Conservation (phyloP, 2,329 filamentous ascomycete genomes). For the Paecilomyces variotii region DNA sequence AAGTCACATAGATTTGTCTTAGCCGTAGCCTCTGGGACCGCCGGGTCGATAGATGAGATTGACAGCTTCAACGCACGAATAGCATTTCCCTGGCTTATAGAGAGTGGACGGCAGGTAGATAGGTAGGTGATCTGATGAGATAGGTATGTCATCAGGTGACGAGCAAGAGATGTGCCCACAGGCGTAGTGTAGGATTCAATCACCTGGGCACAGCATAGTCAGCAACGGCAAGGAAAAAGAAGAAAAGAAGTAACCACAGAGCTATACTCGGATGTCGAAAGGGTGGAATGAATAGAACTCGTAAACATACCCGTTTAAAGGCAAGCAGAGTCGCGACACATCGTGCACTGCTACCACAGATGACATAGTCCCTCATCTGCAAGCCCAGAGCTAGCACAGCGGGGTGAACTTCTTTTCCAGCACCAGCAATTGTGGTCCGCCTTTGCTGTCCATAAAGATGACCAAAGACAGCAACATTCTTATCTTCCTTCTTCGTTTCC, state of each 20-base stretch:
- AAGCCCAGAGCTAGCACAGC: constrained; percentile 77
- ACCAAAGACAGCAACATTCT: constrained; percentile 68
- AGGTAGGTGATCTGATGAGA: constrained; percentile 95
- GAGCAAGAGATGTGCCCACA: constrained; percentile 70
- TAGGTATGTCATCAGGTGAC: constrained; percentile 86
- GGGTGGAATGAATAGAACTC: neutral
- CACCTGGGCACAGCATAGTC: constrained; percentile 49
- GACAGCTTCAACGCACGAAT: constrained; percentile 91
- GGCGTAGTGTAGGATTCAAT: constrained; percentile 91
- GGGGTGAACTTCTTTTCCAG: constrained; percentile 70
- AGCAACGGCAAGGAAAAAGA: neutral
- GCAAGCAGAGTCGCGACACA: constrained; percentile 80
- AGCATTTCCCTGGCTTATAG: constrained; percentile 93
- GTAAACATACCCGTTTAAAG: constrained; percentile 66
- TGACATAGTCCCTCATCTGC: constrained; percentile 79
- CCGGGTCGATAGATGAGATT: constrained; percentile 83
- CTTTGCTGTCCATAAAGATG: constrained; percentile 73
- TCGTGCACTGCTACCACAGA: constrained; percentile 82
- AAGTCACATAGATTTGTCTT: constrained; percentile 69
- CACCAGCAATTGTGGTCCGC: constrained; percentile 54
- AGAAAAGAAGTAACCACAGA: no score
- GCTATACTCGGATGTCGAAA: neutral
- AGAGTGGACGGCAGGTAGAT: constrained; percentile 87
- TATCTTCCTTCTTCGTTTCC: constrained; percentile 50
- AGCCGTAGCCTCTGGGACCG: constrained; percentile 70